Conservation (phyloP, 352 stramenopile species). For the Hyaloperonospora arabidopsidis region DNA sequence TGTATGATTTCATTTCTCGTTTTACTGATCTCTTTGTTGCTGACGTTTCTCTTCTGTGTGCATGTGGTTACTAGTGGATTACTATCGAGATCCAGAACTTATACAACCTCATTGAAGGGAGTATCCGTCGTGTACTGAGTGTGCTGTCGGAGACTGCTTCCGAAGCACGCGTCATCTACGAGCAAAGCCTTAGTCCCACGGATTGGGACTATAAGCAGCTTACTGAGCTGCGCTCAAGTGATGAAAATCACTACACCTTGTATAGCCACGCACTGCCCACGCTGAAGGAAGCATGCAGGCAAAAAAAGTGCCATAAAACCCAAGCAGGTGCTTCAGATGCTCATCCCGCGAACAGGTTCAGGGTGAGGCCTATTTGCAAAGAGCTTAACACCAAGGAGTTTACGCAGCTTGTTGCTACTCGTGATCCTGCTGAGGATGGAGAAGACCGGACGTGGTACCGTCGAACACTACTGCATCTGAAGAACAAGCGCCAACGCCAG, state of each 20-base stretch:
- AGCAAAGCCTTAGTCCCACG: conserved; percentile 1
- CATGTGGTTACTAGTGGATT: conserved; percentile 10
- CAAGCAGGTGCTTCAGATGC: not conserved
- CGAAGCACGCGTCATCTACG: conserved; percentile 1
- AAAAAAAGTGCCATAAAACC: conserved; percentile 8
- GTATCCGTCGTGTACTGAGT: conserved; percentile 14
- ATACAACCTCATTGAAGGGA: conserved; percentile 19
- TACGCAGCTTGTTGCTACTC: conserved; percentile 21
- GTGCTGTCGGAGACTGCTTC: conserved; percentile 7
- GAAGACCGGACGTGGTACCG: conserved; percentile 25
- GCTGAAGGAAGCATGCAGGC: conserved; percentile 33
- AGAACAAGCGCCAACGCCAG: conserved; percentile 27
- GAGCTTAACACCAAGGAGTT: conserved; percentile 18
- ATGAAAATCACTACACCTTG: conserved; percentile 22
- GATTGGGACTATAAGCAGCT: conserved; percentile 37
- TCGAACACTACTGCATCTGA: conserved; percentile 27
- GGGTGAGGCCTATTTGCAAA: not conserved
- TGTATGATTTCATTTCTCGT: not conserved
- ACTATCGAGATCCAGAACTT: conserved; percentile 14
- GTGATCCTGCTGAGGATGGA: conserved; percentile 13
- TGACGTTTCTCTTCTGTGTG: conserved; percentile 14
- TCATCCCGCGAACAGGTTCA: not conserved
- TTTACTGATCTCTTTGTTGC: not conserved
- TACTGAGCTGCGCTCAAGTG: conserved; percentile 21
- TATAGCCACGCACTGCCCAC: conserved; percentile 30